Base-by-base conservation (phyloP, 1,284 basidiomycete species). In the Rhodotorula sp. region DNA sequence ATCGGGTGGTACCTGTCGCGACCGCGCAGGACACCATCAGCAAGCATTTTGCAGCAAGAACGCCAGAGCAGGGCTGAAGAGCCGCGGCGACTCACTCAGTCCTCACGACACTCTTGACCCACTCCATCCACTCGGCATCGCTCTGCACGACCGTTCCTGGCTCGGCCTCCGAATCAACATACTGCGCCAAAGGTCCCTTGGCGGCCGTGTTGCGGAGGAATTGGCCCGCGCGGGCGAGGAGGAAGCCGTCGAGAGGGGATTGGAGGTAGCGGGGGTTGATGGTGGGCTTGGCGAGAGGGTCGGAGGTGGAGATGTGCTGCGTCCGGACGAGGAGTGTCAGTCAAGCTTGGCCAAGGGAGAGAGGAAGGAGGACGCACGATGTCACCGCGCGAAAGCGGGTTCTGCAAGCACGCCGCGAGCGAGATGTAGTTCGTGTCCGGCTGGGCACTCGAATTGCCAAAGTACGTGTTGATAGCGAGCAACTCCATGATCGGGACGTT, bases 361-460 rank as follows among this genome's bases (percentile, higher is more conserved):
- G 36, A 34, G 47, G 22, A 29, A 22, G 32, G 17, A 24, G 17
- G 24, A 47, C 68, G 32, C 36, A 81, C 78, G 67, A 86, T 75
- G 15, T 65, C 73, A 20, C 82, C 82, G 27, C 81, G 76, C 6
- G 76, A 85, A 71, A 88, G 82, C 2, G 87, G 85, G 74, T 88
- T 87, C 77, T 90, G 88, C 29, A 89, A 77, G 0, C 87, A 88
- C 11, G 85, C 84, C 75, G 89, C 88, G 52, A 90, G 82, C 2
- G 82, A 81, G 59, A 88, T 70, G 72, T 79, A 79, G 34, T 70
- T 73, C 54, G 66, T 63, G 11, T 74, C 76, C 0, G 55, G 53
- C 57, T 57, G 39, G 10, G 30, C 64, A 4, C 39, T 47, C 34
- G 51, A 17, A 36, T 59, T 47, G 19, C 63, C 66, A 20, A 68